A percentile compares a stretch with the other conserved stretches of the same genome.
Evolutionary conservation across 129 eudicot genomes (phyloP).

Genomic region (Kitagawia praeruptora): DNA sequence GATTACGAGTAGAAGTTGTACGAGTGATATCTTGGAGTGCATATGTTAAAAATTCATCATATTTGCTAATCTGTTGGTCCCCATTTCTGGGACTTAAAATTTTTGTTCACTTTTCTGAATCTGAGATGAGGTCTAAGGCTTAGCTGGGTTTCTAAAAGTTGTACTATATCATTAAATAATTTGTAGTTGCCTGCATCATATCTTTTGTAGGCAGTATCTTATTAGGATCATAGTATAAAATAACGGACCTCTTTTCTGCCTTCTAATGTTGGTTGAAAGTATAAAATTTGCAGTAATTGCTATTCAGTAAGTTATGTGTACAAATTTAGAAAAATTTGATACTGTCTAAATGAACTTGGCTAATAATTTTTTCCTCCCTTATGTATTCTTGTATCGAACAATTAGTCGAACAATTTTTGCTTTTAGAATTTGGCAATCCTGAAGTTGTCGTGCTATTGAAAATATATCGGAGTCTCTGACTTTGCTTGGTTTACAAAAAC

Average conservation of each 20-base stretch:
- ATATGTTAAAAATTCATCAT: neutral
- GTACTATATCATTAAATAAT: neutral
- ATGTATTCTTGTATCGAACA: neutral
- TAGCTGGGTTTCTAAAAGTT: neutral
- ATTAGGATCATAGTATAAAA: neutral
- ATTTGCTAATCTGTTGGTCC: neutral
- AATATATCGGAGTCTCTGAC: neutral
- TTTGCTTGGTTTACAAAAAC: conserved; percentile 16
- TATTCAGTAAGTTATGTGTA: neutral
- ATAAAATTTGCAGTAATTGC: neutral
- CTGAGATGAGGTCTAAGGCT: neutral
- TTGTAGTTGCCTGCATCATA: neutral
- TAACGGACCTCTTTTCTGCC: neutral
- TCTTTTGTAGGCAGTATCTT: neutral
- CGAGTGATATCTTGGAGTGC: neutral
- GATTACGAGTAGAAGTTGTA: neutral
- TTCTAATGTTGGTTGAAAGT: neutral
- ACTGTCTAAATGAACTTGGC: neutral
- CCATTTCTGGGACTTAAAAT: neutral
- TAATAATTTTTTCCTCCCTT: neutral
- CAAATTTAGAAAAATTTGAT: neutral
- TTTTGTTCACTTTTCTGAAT: neutral
- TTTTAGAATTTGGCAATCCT: neutral
- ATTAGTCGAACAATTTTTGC: neutral
- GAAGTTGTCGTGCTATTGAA: neutral